A percentile compares a stretch with the other conserved stretches of the same genome.
These are phyloP conservation scores for Aspergillus campestris DNA, from an alignment of 495 filamentous ascomycete species.

Conservation along the genomic window DNA sequence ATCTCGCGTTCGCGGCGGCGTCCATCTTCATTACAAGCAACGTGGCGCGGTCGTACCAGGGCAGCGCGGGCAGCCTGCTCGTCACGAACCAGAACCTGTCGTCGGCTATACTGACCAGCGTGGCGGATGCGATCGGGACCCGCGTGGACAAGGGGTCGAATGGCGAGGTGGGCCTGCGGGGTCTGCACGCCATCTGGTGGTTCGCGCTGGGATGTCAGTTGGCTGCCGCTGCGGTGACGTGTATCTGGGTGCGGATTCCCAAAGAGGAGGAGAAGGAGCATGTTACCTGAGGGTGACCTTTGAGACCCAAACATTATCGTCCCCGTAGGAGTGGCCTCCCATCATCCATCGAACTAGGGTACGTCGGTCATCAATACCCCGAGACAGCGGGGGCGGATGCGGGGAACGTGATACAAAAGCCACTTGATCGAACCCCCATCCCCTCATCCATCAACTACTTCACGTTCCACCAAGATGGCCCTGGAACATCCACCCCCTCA, in stretches of 20 bases:
- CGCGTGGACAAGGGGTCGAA: constrained; percentile 24
- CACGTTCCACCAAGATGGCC: constrained; percentile 9
- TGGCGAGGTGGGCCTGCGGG: constrained; percentile 34
- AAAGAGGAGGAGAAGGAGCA: constrained; percentile 46
- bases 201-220: constrained; percentile 32
- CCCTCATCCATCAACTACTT: no score
- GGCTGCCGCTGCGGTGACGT: constrained; percentile 32
- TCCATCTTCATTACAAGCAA: constrained; percentile 30
- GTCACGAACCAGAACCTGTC: constrained; percentile 28
- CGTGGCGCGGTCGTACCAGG: constrained; percentile 25
- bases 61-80: constrained; percentile 25
- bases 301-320: no score
- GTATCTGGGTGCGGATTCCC: constrained; percentile 33
- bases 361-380: no score
- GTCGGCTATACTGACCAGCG: constrained; percentile 36
- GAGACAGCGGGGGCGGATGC: no score
- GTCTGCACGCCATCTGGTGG: constrained; percentile 42
- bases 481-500: constrained; percentile 18
- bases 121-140: constrained; percentile 37
- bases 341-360: no score
- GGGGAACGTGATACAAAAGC: no score
- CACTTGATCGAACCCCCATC: no score
- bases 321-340: no score
- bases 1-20: constrained; percentile 25
- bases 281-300: constrained; percentile 17